Evolutionary conservation across 2,329 filamentous ascomycete species (phyloP), one percentile per base, ranked within the genome.

Genomic region (Alternaria atra): DNA sequence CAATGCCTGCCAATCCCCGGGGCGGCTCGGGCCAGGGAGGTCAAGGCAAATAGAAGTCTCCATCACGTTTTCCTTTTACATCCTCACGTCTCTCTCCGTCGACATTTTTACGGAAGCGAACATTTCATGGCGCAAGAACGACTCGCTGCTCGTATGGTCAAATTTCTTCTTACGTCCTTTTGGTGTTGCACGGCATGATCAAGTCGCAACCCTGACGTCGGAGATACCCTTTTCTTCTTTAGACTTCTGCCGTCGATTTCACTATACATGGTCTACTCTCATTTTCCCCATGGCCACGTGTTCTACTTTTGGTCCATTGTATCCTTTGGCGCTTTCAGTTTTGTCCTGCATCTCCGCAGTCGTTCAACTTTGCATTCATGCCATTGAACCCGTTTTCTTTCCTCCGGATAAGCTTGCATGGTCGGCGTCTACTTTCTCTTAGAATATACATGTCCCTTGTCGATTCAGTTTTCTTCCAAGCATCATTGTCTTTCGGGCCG

Each of bases 1-100:
- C 73, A 1, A 75, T 76, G 71, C 75, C 76, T 2, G 69, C 68
- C 12, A 73, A 71, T 46, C 63, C 67, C 2, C 62, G 72, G 8
- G 71, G 73, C 13, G 63, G 65, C 2, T 63, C 67, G 50, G 60
- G 66, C 29, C 66, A 72, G 32, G 64, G 68, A 20, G 58, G 57
- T 7, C 61, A 64, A 25, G 61, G 69, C 40, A 73, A 73, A 60
- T 73, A 67, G 46, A 47, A 17, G 20, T 58, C 51, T 65, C 58
- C 43, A 52, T 23, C 39, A 3, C 4, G 32, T 46, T 27, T 57
- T 15, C 9, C 46, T 32, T 30, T 48, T 34, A 35, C 42, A 29
- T 35, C 32, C 43, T 56, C 30, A 12, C 42, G 30, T 43, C 44
- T 25, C 4, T 54, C 20, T 25, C 17, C 9, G 54, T 34, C 42